phyloP scores from a whole-genome alignment of 169 alveolate genomes.

The Theileria sp. region DNA sequence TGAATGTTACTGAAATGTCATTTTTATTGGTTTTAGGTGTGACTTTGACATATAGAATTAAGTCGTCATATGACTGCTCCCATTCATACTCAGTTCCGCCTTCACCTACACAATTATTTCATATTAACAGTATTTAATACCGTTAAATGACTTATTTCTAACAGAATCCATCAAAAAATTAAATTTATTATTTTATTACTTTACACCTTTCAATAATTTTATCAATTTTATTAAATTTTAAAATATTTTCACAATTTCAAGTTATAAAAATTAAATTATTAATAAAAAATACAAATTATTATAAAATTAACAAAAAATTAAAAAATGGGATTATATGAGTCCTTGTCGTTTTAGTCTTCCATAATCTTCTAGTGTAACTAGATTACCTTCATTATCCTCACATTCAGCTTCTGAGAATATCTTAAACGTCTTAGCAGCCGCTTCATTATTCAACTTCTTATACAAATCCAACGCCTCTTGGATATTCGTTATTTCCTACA shows the following conservation, averaged over 20 bases:
- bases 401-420: constrained; percentile 93
- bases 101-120: background rate
- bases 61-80: constrained; percentile 60
- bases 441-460: constrained; percentile 88
- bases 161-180: background rate
- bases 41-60: constrained; percentile 38
- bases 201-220: background rate
- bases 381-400: constrained; percentile 97
- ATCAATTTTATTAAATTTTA: background rate
- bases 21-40: constrained; percentile 30
- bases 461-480: constrained; percentile 88
- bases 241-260: background rate
- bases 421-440: constrained; percentile 86
- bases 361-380: constrained; percentile 88
- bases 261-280: background rate
- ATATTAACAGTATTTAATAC: background rate
- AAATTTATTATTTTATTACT: background rate
- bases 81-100: constrained; percentile 45
- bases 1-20: constrained; percentile 31
- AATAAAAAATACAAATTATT: background rate
- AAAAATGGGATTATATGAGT: constrained; percentile 64
- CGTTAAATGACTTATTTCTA: background rate
- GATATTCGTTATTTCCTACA: constrained; percentile 73
- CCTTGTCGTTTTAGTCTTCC: constrained; percentile 91
- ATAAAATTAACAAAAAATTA: background rate